Conservation (phyloP, 768 basidiomycete species). For the Pulveroboletus sp. region DNA sequence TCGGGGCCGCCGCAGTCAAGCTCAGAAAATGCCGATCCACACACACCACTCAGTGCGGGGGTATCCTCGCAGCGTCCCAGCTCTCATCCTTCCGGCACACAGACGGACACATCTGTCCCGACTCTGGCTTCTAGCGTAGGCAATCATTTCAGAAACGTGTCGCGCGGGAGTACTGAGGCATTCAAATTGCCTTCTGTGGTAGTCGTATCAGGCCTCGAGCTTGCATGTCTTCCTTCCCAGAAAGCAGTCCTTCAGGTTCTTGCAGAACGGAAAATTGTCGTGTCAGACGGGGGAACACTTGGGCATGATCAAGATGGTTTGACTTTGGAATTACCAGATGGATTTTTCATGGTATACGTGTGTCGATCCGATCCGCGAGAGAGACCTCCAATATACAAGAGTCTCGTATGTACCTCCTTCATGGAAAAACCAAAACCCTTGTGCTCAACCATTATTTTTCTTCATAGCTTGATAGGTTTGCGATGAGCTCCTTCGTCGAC, state of each 20-base stretch:
- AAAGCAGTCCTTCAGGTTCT: constrained; percentile 52
- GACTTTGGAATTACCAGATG: constrained; percentile 44
- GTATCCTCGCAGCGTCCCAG: constrained; percentile 5
- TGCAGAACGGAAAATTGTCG: constrained; percentile 43
- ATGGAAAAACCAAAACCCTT: not conserved
- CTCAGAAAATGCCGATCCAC: constrained; percentile 9
- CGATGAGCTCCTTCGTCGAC: constrained; percentile 64
- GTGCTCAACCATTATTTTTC: constrained; percentile 1
- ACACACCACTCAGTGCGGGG: not conserved
- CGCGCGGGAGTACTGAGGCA: constrained; percentile 15
- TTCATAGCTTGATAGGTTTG: constrained; percentile 67
- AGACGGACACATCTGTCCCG: constrained; percentile 16
- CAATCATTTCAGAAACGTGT: constrained; percentile 9
- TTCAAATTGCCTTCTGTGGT: constrained; percentile 51
- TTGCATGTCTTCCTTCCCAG: constrained; percentile 51
- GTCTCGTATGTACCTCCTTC: constrained; percentile 46
- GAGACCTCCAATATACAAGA: constrained; percentile 59
- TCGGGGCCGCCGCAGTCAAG: constrained; percentile 13
- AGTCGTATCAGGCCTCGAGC: constrained; percentile 68
- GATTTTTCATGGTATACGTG: constrained; percentile 70
- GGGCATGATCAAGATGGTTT: constrained; percentile 25
- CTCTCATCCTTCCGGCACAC: constrained; percentile 6
- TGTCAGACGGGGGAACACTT: constrained; percentile 28
- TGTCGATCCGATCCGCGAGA: constrained; percentile 61
- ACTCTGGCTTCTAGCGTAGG: constrained; percentile 9